Base-by-base conservation (phyloP, 1,284 basidiomycete species). In the Schizophyllum amplum region DNA sequence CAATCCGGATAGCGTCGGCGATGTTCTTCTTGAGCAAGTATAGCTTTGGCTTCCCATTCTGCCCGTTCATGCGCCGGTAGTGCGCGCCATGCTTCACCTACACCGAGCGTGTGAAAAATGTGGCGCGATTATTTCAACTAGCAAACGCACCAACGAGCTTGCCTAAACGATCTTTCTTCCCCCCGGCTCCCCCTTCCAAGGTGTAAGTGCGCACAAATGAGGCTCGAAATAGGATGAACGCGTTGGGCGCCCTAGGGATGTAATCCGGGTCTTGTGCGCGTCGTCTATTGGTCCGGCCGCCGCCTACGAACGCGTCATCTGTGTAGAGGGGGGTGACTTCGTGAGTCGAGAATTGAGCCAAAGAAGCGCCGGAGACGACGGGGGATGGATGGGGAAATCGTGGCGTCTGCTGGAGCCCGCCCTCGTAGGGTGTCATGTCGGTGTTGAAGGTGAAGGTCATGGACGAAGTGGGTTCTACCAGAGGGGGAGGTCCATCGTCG, bases 221-320 rank as follows among this genome's bases (percentile, higher is more conserved):
- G 7, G 61, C 60, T 24, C 61, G 59, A 51, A 62, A 62, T 42
- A 62, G 56, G 56, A 62, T 62, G 55, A 62, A 62, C 58, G 61
- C 61, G 61, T 62, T 62, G 11, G 61, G 61, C 33, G 61, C 59
- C 33, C 61, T 59, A 21, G 61, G 61, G 58, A 62, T 62, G 58
- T 62, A 24, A 11, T 50, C 48, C 33, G 33, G 33, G 33, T 42
- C 33, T 42, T 42, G 33, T 2, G 48, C 21, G 24, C 24, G 48
- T 21, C 24, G 21, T 21, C 48, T 50, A 20, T 21, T 21, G 9
- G 48, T 50, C 13, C 21, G 48, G 13, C 48, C 20, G 5, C 48
- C 20, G 24, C 48, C 48, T 15, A 22, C 13, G 13, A 50, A 50
- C 48, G 48, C 48, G 48, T 50, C 48, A 5, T 50, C 13, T 9